A percentile compares a stretch with the other conserved stretches of the same genome.
Evolutionary conservation across 2,329 filamentous ascomycete genomes (phyloP).

Genomic region (Escovopsis sp.): DNA sequence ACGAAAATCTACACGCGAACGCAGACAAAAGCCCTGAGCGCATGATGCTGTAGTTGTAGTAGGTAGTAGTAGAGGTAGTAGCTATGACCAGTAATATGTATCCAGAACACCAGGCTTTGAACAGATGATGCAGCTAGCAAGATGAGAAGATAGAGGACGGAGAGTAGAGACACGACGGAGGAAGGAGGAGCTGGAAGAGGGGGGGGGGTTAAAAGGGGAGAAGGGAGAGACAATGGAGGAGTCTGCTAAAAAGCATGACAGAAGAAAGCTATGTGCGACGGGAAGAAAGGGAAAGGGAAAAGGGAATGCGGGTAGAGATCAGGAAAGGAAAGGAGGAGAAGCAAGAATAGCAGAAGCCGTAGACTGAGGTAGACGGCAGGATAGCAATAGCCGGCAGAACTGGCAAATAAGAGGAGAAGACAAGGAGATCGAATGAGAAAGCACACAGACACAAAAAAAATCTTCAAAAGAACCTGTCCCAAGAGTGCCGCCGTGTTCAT

Average conservation of each 20-base stretch:
- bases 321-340: neutral
- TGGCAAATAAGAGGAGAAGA: too few relatives aligned
- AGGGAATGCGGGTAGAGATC: neutral
- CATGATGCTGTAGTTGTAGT: too few relatives aligned
- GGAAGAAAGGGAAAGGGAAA: neutral
- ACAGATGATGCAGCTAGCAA: neutral
- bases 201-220: too few relatives aligned
- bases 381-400: too few relatives aligned
- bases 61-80: too few relatives aligned
- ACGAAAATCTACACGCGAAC: neutral
- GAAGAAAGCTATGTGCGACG: neutral
- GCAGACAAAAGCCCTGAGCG: neutral
- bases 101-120: slow-evolving; percentile 22
- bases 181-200: too few relatives aligned
- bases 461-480: neutral
- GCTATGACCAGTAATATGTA: slow-evolving; percentile 8
- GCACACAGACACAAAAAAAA: neutral
- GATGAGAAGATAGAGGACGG: neutral
- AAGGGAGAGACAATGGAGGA: slow-evolving; percentile 1
- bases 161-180: too few relatives aligned
- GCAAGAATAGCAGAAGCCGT: neutral
- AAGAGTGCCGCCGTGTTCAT: neutral
- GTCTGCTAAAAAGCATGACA: neutral
- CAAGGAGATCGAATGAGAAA: neutral
- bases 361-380: too few relatives aligned